Percentiles rank a stretch among this genome's conserved stretches.
These are phyloP conservation scores for Aphanomyces euteiches DNA, from an alignment of 352 stramenopile species.

Conservation along the genomic window DNA sequence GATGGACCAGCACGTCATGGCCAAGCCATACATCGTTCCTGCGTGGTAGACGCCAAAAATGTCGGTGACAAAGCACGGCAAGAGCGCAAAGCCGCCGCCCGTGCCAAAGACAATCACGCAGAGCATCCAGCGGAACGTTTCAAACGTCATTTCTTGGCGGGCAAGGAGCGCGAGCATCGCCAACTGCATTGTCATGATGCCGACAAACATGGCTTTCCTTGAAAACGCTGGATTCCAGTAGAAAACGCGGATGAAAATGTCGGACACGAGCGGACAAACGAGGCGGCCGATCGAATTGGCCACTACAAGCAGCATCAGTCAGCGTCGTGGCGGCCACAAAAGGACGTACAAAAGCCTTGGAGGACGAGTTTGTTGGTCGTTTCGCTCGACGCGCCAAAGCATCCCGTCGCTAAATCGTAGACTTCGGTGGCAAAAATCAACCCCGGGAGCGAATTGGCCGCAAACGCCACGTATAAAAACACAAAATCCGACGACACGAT, in stretches of 20 bases:
- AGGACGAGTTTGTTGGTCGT: background rate
- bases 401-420: background rate
- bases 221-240: constrained; percentile 30
- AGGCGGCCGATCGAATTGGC: constrained; percentile 19
- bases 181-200: background rate
- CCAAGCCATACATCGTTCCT: constrained; percentile 32
- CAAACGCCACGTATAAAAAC: constrained; percentile 21
- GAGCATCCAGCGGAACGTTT: constrained; percentile 9
- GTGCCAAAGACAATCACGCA: constrained; percentile 25
- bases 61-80: constrained; percentile 32
- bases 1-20: constrained; percentile 30
- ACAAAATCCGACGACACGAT: constrained; percentile 20
- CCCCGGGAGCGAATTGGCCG: background rate
- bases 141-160: background rate
- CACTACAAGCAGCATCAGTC: background rate
- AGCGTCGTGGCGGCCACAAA: background rate
- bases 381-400: background rate
- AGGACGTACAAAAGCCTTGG: constrained; percentile 2
- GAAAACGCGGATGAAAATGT: constrained; percentile 25
- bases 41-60: constrained; percentile 34
- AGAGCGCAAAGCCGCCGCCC: constrained; percentile 26
- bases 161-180: background rate
- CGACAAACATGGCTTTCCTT: constrained; percentile 20
- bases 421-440: background rate
- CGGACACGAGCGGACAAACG: constrained; percentile 11